Evolutionary conservation across 139 green algal species (phyloP), one percentile per base, ranked within the genome.

Genomic region (Astrephomene gubernaculifera): DNA sequence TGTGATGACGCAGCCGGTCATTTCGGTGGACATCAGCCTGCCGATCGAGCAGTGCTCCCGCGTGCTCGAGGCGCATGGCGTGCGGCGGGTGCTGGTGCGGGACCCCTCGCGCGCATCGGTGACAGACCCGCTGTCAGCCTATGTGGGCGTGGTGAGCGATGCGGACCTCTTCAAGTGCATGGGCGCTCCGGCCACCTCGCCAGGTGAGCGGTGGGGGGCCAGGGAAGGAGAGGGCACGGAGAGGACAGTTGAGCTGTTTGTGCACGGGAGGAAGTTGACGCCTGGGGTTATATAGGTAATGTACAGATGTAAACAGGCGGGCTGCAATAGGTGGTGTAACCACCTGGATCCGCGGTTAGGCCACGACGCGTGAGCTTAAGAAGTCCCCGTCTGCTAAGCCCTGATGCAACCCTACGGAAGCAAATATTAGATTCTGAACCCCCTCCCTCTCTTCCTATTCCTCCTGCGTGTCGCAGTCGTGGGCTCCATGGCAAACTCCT

Each of bases 1-100:
- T 44, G 74, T 92, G 35, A 92, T 92, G 89, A 87, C 76, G 6
- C 81, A 87, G 71, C 89, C 84, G 21, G 87, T 91, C 12, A 74
- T 88, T 33, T 70, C 41, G 21, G 80, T 91, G 8, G 88, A 88
- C 35, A 79, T 79, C 2, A 36, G 36, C 29, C 22, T 68, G 57
- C 49, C 80, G 19, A 88, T 91, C 24, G 88, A 90, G 73, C 21
- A 54, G 22, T 71, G 54, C 38, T 54, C 36, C 31, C 68, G 41
- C 7, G 70, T 81, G 36, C 38, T 67, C 5, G 52, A 82, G 54
- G 21, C n/a, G 43, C 14, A 53, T 41, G 71, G 69, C 38, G 67
- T 89, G 36, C 79, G 86, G 49, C 83, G 86, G 43, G 86, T 87
- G 19, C 74, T 87, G 19, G 89, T 92, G 79, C 67, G 53, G 29